Evolutionary conservation across 2,329 filamentous ascomycete species (phyloP), one percentile per base, ranked within the genome.

Genomic region (Tolypocladium ovalisporum): DNA sequence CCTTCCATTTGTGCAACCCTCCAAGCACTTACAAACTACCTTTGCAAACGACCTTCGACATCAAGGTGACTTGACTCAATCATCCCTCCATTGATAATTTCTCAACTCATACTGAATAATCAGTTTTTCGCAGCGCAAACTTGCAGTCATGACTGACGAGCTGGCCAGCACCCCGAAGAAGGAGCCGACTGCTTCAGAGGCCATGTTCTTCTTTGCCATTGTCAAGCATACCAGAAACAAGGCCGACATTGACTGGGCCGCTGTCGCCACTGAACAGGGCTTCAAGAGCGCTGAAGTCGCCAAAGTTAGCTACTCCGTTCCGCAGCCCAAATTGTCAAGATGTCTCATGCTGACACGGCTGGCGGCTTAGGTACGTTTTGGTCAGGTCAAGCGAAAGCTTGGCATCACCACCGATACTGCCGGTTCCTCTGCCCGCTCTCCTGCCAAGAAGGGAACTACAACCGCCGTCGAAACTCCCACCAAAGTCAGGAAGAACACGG

Each of bases 341-440:
- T 5, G 13, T 8, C 47, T 22, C 47, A 22, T 52, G 29, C 15
- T 32, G 5, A 58, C 32, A 29, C 44, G 13, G 29, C 40, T 12
- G 35, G 19, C 7, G 39, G 1, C 37, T 42, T 57, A 77, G 71
- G 72, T 74, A 42, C 76, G 79, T 52, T 82, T 76, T 57, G 72
- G 75, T 4, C 77, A 81, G 59, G 74, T 81, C 59, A 80, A 76
- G 66, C 68, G 70, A 52, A 78, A 79, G 66, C 68, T 76, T 0
- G 73, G 73, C 3, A 69, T 77, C 44, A 29, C 37, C 6, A 44
- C 52, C 58, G 68, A 70, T 6, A 52, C 61, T 1, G 44, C 60
- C 13, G 44, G 56, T 6, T 59, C 61, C 1, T 56, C 59, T 3
- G 15, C 44, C 42, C 62, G 61, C 6, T 54, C 59, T 2, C 57